Evolutionary conservation across 306 rosid genomes (phyloP).

Genomic region (Quercus glauca): DNA sequence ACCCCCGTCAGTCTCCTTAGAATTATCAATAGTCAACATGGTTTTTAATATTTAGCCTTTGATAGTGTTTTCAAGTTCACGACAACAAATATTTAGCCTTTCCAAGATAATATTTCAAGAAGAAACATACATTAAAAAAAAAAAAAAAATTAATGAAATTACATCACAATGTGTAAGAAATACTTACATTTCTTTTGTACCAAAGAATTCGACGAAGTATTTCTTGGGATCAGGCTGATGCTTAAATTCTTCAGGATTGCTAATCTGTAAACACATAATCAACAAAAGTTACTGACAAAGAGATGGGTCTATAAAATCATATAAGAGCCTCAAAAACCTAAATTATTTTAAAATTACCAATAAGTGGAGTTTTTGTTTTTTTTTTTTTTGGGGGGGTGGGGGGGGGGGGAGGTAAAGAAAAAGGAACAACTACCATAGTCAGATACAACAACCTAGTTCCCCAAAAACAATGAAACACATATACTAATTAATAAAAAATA

Average conservation of each 20-base stretch:
- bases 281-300: conserved; percentile 9
- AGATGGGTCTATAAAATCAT: background rate
- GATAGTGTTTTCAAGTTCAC: background rate
- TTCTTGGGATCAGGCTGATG: conserved; percentile 90
- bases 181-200: conserved; percentile 95
- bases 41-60: no score
- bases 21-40: no score
- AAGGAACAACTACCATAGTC: background rate
- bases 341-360: background rate
- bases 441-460: background rate
- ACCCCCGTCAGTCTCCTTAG: no score
- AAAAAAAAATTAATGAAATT: background rate
- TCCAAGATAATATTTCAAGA: no score
- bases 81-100: no score
- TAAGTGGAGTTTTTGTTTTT: background rate
- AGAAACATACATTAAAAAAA: no score
- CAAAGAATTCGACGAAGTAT: conserved; percentile 89
- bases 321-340: background rate
- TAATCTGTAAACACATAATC: conserved; percentile 63
- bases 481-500: no score
- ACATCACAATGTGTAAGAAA: conserved; percentile 9
- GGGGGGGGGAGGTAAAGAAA: background rate
- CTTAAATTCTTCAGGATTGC: conserved; percentile 93
- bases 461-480: background rate
- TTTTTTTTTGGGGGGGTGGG: no score